phyloP scores from a whole-genome alignment of 495 filamentous ascomycete genomes.

The Antarctomyces pellizariae region DNA sequence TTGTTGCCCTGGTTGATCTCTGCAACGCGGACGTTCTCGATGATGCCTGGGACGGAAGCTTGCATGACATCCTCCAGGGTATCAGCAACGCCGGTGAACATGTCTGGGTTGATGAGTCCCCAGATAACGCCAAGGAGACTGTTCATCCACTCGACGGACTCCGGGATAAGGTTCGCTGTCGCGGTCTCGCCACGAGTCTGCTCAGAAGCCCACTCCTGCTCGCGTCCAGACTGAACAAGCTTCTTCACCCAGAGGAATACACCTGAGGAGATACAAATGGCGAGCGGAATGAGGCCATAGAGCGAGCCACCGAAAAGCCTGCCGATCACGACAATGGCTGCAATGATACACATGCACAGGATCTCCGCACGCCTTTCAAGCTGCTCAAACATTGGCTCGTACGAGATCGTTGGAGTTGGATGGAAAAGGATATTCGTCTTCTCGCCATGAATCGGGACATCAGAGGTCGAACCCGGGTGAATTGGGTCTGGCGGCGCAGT shows the following conservation, averaged over 20 bases:
- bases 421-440: slow-evolving; percentile 94
- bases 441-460: slow-evolving; percentile 87
- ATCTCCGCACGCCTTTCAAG: slow-evolving; percentile 48
- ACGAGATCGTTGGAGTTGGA: slow-evolving; percentile 69
- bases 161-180: slow-evolving; percentile 68
- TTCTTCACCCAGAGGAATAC: slow-evolving; percentile 80
- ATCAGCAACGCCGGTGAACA: slow-evolving; percentile 50
- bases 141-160: slow-evolving; percentile 93
- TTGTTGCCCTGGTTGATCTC: slow-evolving; percentile 89
- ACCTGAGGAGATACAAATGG: slow-evolving; percentile 40
- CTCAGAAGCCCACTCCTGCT: slow-evolving; percentile 76
- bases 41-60: slow-evolving; percentile 66
- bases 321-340: slow-evolving; percentile 53
- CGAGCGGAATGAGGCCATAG: slow-evolving; percentile 50
- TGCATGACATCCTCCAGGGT: slow-evolving; percentile 88
- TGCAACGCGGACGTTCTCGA: slow-evolving; percentile 88
- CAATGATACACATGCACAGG: slow-evolving; percentile 42
- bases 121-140: slow-evolving; percentile 58
- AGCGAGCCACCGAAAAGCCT: slow-evolving; percentile 56
- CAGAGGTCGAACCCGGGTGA: slow-evolving; percentile 52
- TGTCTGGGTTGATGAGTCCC: slow-evolving; percentile 81
- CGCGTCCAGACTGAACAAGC: slow-evolving; percentile 53
- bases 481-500: slow-evolving; percentile 81
- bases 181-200: slow-evolving; percentile 61
- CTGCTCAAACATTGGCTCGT: slow-evolving; percentile 58